Evolutionary conservation across 768 basidiomycete species (phyloP), one percentile per base, ranked within the genome.

Genomic region (Trametes cubensis): DNA sequence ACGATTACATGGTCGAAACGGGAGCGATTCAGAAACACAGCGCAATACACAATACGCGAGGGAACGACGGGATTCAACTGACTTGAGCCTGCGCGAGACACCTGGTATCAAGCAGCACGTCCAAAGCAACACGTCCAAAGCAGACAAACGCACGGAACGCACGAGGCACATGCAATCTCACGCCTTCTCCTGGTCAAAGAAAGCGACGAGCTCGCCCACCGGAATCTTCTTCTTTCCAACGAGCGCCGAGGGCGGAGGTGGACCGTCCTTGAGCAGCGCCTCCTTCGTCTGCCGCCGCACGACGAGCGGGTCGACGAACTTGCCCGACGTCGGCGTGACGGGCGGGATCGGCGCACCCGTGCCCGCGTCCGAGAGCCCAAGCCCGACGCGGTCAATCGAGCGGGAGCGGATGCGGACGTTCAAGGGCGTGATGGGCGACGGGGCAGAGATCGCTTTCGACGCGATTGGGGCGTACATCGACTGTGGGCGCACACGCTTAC

Each of bases 121-220:
- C 48, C 53, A 44, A 41, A 18, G 26, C 40, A n/a, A 44, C 39
- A 51, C 28, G 46, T 49, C 52, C 44, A 34, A 39, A 41, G 41
- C 50, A 53, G 4, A 52, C 44, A 11, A 39, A 18, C 28, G 18
- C 25, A 13, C 28, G 18, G 23, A 47, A 18, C 21, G 23, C 17
- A 38, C 28, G 23, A 21, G 18, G 34, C 34, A 11, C 5, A 34
- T 34, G 28, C 28, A 28, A 28, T 11, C 20, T 56, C 47, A 58
- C 30, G 58, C 52, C 63, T 72, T 71, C 54, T 70, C 69, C 65
- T 72, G 65, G 61, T 93, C 89, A 68, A 94, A 94, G 74, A 89
- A 94, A n/a, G 90, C 90, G 15, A 92, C 89, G 45, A 94, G 74
- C 69, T 93, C 83, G 11, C 86, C 88, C 44, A 94, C 81, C 0